Evolutionary conservation across 2,329 filamentous ascomycete genomes (phyloP).

Genomic region (Colletotrichum sp.): DNA sequence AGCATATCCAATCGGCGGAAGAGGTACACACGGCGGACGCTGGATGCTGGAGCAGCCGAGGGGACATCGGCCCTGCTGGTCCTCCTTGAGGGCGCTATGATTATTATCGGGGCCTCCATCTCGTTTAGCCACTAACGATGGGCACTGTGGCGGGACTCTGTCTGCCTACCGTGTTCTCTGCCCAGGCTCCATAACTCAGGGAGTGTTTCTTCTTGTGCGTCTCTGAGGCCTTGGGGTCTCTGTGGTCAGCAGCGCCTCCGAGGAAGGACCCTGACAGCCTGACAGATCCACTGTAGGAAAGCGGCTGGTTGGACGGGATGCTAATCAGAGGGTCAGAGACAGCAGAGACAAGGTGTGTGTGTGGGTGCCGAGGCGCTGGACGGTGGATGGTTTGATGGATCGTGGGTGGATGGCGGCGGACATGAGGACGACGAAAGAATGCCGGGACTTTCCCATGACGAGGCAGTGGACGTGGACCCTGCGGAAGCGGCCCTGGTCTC

Average conservation of each 20-base stretch:
- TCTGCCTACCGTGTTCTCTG: not conserved
- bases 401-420: not conserved
- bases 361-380: not conserved
- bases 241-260: not conserved
- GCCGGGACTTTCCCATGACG: not conserved
- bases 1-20: not conserved
- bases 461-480: not conserved
- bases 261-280: slow-evolving; percentile 1
- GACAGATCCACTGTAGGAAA: slow-evolving; percentile 3
- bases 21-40: not conserved
- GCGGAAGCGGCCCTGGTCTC: not conserved
- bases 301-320: not conserved
- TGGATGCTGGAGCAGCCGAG: not conserved
- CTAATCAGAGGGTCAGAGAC: not conserved
- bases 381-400: not conserved
- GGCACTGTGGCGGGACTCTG: not conserved
- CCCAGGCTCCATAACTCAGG: not conserved
- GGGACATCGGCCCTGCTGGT: slow-evolving; percentile 8
- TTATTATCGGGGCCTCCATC: slow-evolving; percentile 6
- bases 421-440: not conserved
- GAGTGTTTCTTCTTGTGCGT: too few relatives aligned
- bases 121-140: not conserved
- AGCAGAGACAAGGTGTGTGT: not conserved
- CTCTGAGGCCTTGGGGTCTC: not conserved
- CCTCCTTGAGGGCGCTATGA: not conserved